A percentile compares a stretch with the other conserved stretches of the same genome.
These are phyloP conservation scores for Thelonectria rubi DNA, from an alignment of 2,329 filamentous ascomycete species.

Conservation along the genomic window DNA sequence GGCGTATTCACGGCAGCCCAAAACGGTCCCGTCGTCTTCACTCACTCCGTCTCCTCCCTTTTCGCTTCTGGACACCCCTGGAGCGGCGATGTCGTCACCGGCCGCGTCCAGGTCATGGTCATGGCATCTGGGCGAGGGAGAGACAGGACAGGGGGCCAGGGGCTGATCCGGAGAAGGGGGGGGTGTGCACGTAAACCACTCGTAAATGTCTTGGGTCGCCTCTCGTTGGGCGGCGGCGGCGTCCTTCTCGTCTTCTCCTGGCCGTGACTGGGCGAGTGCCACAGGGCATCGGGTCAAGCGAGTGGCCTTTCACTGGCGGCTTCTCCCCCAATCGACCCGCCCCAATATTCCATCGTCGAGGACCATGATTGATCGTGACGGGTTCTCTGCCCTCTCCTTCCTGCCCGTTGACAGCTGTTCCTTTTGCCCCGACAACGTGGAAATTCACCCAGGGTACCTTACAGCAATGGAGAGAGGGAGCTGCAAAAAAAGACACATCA, in stretches of 20 bases:
- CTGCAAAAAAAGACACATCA: not conserved
- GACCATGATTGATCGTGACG: no score
- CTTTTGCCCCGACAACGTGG: not conserved
- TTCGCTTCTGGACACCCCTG: constrained; percentile 1
- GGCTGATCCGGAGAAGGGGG: constrained; percentile 12
- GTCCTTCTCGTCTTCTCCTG: constrained; percentile 7
- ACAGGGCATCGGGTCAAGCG: constrained; percentile 20
- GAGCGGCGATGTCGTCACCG: constrained; percentile 13
- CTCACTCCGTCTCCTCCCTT: not conserved
- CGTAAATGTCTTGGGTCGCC: not conserved
- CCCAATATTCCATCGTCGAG: no score
- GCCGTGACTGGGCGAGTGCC: not conserved
- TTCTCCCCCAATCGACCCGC: constrained; percentile 5
- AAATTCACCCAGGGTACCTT: constrained; percentile 7
- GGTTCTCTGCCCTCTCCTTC: not conserved
- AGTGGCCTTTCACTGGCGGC: constrained; percentile 13
- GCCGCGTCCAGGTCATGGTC: constrained; percentile 16
- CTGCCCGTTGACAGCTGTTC: not conserved
- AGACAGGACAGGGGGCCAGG: not conserved
- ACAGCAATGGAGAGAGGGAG: constrained; percentile 1
- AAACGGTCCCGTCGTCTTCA: no score
- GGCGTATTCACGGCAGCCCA: no score
- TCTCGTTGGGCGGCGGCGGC: constrained; percentile 5
- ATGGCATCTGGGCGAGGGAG: not conserved
- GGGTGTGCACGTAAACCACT: not conserved